Conservation (phyloP, 495 filamentous ascomycete genomes). For the Apiosordaria backusii region DNA sequence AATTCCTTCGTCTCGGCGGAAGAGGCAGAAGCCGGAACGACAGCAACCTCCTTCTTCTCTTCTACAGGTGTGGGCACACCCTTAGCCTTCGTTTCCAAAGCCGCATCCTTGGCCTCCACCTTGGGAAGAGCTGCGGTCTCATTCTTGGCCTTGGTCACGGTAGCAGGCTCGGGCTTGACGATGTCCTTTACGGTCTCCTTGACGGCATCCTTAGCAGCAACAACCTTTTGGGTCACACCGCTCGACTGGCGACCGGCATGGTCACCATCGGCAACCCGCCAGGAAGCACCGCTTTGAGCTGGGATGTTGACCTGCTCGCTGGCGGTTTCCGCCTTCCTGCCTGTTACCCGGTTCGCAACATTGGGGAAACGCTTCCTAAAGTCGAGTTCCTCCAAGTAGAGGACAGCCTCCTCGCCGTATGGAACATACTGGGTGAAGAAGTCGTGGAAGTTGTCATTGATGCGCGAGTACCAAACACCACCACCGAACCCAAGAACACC, state of each 20-base stretch:
- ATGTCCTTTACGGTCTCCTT: conserved; percentile 24
- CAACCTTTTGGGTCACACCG: conserved; percentile 34
- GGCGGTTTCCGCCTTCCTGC: conserved; percentile 53
- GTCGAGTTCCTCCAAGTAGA: conserved; percentile 96
- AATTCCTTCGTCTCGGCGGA: conserved; percentile 27
- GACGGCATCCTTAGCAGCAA: conserved; percentile 28
- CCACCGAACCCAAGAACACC: conserved; percentile 76
- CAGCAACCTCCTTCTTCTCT: conserved; percentile 19
- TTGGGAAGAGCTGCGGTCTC: conserved; percentile 35
- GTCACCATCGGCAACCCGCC: conserved; percentile 63
- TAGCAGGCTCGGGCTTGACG: conserved; percentile 21
- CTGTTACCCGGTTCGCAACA: conserved; percentile 49
- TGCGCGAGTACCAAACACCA: conserved; percentile 83
- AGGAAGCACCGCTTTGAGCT: conserved; percentile 78
- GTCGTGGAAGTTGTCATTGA: conserved; percentile 97
- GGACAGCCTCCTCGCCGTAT: conserved; percentile 88
- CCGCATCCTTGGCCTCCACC: conserved; percentile 31
- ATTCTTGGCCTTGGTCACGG: conserved; percentile 32
- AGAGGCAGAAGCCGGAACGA: neutral
- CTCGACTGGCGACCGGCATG: conserved; percentile 42
- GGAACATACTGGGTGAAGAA: conserved; percentile 98
- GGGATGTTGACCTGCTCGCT: conserved; percentile 78
- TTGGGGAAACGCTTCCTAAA: conserved; percentile 88
- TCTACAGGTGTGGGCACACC: conserved; percentile 13
- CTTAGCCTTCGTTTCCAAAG: conserved; percentile 4